phyloP scores from a whole-genome alignment of 768 basidiomycete species.

The Peribolospora kevripleyi region DNA sequence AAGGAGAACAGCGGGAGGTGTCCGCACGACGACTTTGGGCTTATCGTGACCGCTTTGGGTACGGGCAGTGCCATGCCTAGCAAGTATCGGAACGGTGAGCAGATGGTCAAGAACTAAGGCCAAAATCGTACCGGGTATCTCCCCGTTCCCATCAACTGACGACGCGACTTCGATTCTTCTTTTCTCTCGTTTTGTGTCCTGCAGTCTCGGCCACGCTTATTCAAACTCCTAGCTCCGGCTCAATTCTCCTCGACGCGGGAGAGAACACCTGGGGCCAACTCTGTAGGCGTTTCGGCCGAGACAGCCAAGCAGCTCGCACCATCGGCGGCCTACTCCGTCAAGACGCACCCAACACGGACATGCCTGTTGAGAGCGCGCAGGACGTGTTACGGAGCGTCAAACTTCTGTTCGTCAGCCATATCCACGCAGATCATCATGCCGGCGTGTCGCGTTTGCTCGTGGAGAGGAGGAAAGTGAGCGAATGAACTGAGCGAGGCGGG shows the following conservation, averaged over 20 bases:
- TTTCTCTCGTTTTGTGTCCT: too few relatives aligned
- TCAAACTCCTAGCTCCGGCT: slow-evolving; percentile 40
- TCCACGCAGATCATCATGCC: slow-evolving; percentile 79
- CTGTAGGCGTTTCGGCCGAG: slow-evolving; percentile 43
- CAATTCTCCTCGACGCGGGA: slow-evolving; percentile 62
- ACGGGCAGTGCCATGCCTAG: slow-evolving; percentile 69
- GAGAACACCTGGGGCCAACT: slow-evolving; percentile 88
- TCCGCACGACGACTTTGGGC: slow-evolving; percentile 30
- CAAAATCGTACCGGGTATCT: background rate
- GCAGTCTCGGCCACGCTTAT: slow-evolving; percentile 48
- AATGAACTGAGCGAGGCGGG: too few relatives aligned
- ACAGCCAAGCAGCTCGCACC: slow-evolving; percentile 18
- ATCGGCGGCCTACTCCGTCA: slow-evolving; percentile 21
- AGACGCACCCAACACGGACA: background rate
- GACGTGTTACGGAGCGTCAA: slow-evolving; percentile 39
- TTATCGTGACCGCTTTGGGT: slow-evolving; percentile 52
- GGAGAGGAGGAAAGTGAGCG: slow-evolving; percentile 39
- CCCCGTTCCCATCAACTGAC: background rate
- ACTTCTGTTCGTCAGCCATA: slow-evolving; percentile 67
- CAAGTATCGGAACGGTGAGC: slow-evolving; percentile 62
- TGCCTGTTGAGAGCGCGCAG: slow-evolving; percentile 5
- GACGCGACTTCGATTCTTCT: background rate
- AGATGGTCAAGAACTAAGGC: background rate
- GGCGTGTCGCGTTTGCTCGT: slow-evolving; percentile 51
- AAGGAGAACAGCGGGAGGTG: background rate